Evolutionary conservation across 2,329 filamentous ascomycete species (phyloP), one percentile per base, ranked within the genome.

Genomic region (Xylaria hypoxylon): DNA sequence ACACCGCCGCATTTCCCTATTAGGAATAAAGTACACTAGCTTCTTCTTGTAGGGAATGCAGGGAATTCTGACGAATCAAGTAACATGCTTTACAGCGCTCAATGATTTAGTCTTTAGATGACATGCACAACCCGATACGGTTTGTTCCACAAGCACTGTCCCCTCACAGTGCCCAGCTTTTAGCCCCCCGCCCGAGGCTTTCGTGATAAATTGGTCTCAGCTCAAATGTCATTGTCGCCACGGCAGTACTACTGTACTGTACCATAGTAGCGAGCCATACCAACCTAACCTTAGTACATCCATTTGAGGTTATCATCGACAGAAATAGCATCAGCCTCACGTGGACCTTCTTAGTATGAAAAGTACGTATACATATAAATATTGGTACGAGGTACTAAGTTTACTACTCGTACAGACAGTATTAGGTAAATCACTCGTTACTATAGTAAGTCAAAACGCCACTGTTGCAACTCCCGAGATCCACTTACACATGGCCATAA

Each of bases 401-500:
- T n/a, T n/a, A n/a, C n/a, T n/a, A n/a, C n/a, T n/a, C n/a, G n/a
- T n/a, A n/a, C n/a, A n/a, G n/a, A n/a, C n/a, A n/a, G n/a, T n/a
- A n/a, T n/a, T n/a, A n/a, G n/a, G n/a, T n/a, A 56, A 45, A 52
- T 57, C 26, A 52, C 52, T 61, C 45, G 58, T 57, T 33, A 22
- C n/a, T n/a, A 26, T 38, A 19, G 19, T 50, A 19, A 24, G 5
- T 11, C 13, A 42, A 50, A 50, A 52, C 63, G 38, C 50, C 57
- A 61, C 38, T 19, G 10, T 35, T 57, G n/a, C 45, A 58, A 44
- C 38, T 65, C 58, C 57, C 58, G 52, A 57, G 44, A 42, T 58
- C 63, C 63, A 57, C 63, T 47, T 65, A 42, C 63, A 58, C 52
- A 58, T 62, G 63, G 63, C 62, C 44, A 42, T 33, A n/a, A n/a